phyloP scores from a whole-genome alignment of 805 yeast species.

The Maudiozyma barnettii region DNA sequence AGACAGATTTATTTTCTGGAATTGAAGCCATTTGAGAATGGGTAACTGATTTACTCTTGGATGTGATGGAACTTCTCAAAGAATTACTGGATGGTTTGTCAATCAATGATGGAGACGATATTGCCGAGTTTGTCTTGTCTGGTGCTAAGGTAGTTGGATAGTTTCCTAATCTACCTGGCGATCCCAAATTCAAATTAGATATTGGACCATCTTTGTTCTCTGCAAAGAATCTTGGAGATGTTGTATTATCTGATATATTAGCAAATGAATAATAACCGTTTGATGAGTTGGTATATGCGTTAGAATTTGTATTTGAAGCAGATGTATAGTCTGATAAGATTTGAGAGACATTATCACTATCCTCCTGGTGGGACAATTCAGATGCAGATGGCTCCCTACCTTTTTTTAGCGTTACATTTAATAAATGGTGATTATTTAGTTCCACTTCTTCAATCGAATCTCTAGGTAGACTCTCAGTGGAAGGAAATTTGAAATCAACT shows the following conservation, averaged over 20 bases:
- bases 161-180: not conserved
- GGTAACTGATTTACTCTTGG: not conserved
- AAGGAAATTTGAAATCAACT: slow-evolving; percentile 33
- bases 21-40: slow-evolving; percentile 12
- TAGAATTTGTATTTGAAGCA: slow-evolving; percentile 7
- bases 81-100: not conserved
- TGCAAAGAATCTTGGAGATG: slow-evolving; percentile 13
- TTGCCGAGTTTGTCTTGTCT: slow-evolving; percentile 3
- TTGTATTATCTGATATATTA: slow-evolving; percentile 31
- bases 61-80: slow-evolving; percentile 1
- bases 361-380: not conserved
- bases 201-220: slow-evolving; percentile 2
- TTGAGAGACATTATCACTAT: slow-evolving; percentile 21
- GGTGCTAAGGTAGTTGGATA: slow-evolving; percentile 18
- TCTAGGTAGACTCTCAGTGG: slow-evolving; percentile 17
- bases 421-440: slow-evolving; percentile 23
- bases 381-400: not conserved
- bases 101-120: slow-evolving; percentile 1
- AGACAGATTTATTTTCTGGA: slow-evolving; percentile 9
- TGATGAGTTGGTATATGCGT: slow-evolving; percentile 20
- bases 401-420: slow-evolving; percentile 15
- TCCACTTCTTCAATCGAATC: slow-evolving; percentile 12
- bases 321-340: slow-evolving; percentile 25
- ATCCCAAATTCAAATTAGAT: slow-evolving; percentile 1
- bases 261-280: slow-evolving; percentile 31